Base-by-base conservation (phyloP, 306 rosid genomes). In the Carpinus fangiana region DNA sequence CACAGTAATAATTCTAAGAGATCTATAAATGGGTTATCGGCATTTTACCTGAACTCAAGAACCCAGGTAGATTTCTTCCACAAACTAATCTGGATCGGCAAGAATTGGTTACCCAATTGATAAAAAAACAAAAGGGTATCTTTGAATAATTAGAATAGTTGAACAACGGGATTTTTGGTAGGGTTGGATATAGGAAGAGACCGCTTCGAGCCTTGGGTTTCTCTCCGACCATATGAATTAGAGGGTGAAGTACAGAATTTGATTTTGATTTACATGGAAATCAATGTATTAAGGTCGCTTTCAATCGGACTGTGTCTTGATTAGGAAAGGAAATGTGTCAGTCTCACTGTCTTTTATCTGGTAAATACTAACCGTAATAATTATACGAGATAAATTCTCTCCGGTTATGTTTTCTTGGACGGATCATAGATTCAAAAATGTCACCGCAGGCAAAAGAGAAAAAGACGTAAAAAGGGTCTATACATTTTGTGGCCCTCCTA, bases 11-110 rank as follows among this genome's bases (percentile, higher is more conserved):
- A 72, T 75, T 36, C 66, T 81, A 47, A 81, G 82, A 76, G 88
- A 90, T 90, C 87, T 72, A 48, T 26, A 77, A 84, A 75, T 57
- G 84, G 87, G 86, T 81, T 62, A 77, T 78, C 61, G 18, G 80
- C 72, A 72, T 74, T 76, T 82, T 87, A 86, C 93, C 97, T 84
- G 89, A 79, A 83, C 28, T 77, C 21, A 51, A 70, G 60, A 87
- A 76, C 82, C 81, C 83, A 65, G 78, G 66, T 54, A 41, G 59
- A 80, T 68, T 73, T 78, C 76, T 73, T 21, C 84, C 74, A 70
- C 11, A 80, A 79, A 87, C 83, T 82, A 87, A 78, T 83, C 84
- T 78, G 86, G 91, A 82, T 90, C 93, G 71, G 83, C 80, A 66
- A 79, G 69, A 76, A 41, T 21, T 43, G 73, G 75, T 65, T 65